Conservation (phyloP, 2,329 filamentous ascomycete genomes). For the Ilyonectria mors-panacis region DNA sequence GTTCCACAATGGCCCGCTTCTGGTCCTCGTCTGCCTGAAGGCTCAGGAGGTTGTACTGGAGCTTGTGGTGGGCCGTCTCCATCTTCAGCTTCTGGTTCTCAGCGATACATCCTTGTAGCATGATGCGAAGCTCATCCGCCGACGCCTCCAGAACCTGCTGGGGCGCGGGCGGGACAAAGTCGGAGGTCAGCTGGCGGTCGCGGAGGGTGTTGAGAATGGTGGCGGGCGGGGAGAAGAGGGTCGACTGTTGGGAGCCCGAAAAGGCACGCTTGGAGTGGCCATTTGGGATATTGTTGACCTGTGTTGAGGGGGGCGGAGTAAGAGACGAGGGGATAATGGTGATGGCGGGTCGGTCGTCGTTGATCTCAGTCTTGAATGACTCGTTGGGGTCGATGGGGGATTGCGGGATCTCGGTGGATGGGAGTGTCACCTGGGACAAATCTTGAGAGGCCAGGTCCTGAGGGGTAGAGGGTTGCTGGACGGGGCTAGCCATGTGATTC, state of each 20-base stretch:
- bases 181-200: slow-evolving; percentile 51
- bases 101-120: slow-evolving; percentile 68
- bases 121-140: slow-evolving; percentile 68
- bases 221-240: slow-evolving; percentile 68
- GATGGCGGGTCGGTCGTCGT: slow-evolving; percentile 61
- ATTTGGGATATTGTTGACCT: slow-evolving; percentile 54
- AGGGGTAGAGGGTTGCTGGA: slow-evolving; percentile 51
- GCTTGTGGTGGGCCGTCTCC: slow-evolving; percentile 89
- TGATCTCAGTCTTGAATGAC: slow-evolving; percentile 66
- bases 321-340: slow-evolving; percentile 70
- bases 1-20: slow-evolving; percentile 90
- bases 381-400: slow-evolving; percentile 66
- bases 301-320: slow-evolving; percentile 71
- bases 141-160: slow-evolving; percentile 68
- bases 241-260: slow-evolving; percentile 62
- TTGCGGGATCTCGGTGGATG: slow-evolving; percentile 69
- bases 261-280: slow-evolving; percentile 48
- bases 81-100: slow-evolving; percentile 78
- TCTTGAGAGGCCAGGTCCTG: slow-evolving; percentile 49
- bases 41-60: slow-evolving; percentile 88
- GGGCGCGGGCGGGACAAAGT: slow-evolving; percentile 63
- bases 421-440: slow-evolving; percentile 68
- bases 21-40: slow-evolving; percentile 89
- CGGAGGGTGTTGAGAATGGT: slow-evolving; percentile 59
- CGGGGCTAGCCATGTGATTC: slow-evolving; percentile 52